Evolutionary conservation across 768 basidiomycete genomes (phyloP).

Genomic region (Leccinum olivaceopallidum): DNA sequence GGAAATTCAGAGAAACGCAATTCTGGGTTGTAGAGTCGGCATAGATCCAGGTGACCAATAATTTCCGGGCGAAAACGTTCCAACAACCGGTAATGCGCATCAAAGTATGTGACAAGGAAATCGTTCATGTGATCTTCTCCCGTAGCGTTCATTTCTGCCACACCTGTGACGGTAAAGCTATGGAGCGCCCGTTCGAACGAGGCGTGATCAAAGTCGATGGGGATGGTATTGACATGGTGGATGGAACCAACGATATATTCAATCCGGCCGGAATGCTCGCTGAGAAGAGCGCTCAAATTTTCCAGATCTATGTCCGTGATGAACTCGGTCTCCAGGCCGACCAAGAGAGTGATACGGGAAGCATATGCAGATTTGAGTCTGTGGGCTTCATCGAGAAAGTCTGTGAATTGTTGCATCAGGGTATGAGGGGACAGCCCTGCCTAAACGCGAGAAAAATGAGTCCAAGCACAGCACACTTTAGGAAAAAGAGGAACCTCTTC

Average conservation of each 20-base stretch:
- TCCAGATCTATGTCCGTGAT: conserved; percentile 71
- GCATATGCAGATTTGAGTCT: conserved; percentile 67
- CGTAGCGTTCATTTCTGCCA: conserved; percentile 22
- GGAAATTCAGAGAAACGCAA: conserved; percentile 57
- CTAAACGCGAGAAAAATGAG: conserved; percentile 40
- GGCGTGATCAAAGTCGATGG: conserved; percentile 87
- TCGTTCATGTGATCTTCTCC: conserved; percentile 36
- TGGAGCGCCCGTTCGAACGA: conserved; percentile 67
- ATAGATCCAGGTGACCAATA: conserved; percentile 92
- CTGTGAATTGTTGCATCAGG: conserved; percentile 65
- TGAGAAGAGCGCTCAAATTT: conserved; percentile 53
- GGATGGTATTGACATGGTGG: conserved; percentile 84
- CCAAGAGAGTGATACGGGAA: conserved; percentile 68
- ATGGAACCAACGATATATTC: conserved; percentile 93
- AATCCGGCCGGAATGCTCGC: conserved; percentile 48
- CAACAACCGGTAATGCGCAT: conserved; percentile 77
- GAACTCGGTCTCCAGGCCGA: conserved; percentile 92
- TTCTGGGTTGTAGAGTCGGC: conserved; percentile 77
- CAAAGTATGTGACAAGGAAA: conserved; percentile 76
- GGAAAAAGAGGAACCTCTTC: conserved; percentile 71
- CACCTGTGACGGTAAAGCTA: conserved; percentile 38
- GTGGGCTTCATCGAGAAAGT: conserved; percentile 78
- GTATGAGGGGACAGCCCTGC: conserved; percentile 48
- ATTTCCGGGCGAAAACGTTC: conserved; percentile 78
- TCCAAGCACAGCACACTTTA: conserved; percentile 4